Base-by-base conservation (phyloP, 495 filamentous ascomycete genomes). In the Trichoderma erinaceum region DNA sequence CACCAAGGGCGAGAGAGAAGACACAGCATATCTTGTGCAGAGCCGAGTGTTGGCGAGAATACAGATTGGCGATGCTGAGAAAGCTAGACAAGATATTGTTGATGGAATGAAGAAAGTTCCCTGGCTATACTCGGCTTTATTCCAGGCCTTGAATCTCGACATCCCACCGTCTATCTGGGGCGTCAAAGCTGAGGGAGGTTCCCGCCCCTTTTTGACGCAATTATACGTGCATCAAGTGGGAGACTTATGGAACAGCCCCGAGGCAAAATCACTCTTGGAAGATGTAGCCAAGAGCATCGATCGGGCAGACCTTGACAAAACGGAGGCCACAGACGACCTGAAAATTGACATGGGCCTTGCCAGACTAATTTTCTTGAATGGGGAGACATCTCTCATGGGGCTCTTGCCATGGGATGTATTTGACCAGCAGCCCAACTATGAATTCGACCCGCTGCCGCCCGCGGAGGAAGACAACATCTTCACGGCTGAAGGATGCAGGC, bases 191-290 rank as follows among this genome's bases (percentile, higher is more conserved):
- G 86, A 93, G 27, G 84, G 84, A 4, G 86, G 86, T 7, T 79
- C 84, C 15, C 81, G 84, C n/a, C 84, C 86, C 64, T 81, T 98
- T 13, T 80, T 93, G 66, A 86, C 88, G 2, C 87, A 91, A 70
- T 82, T 97, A 0, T 98, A 97, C 75, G 85, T 93, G 46, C 79
- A 86, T 27, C 86, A 88, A 41, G 85, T 91, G 3, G 95, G 93
- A 73, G 92, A 96, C 72, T 82, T 97, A 18, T 99, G 96, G 96
- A 92, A 91, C 69, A 92, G 89, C 1, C 85, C 93, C 0, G 87
- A 91, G 71, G 84, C 87, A 11, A 85, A 84, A 0, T 79, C 85
- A 35, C 77, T 97, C 5, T 82, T 99, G 1, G 83, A 89, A 32
- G 88, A 93, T 70, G 85, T 90, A 21, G 91, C 88, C 38, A 70